These are phyloP conservation scores for Leptographium flavum DNA, from an alignment of 2,329 filamentous ascomycete genomes.

Conservation along the genomic window DNA sequence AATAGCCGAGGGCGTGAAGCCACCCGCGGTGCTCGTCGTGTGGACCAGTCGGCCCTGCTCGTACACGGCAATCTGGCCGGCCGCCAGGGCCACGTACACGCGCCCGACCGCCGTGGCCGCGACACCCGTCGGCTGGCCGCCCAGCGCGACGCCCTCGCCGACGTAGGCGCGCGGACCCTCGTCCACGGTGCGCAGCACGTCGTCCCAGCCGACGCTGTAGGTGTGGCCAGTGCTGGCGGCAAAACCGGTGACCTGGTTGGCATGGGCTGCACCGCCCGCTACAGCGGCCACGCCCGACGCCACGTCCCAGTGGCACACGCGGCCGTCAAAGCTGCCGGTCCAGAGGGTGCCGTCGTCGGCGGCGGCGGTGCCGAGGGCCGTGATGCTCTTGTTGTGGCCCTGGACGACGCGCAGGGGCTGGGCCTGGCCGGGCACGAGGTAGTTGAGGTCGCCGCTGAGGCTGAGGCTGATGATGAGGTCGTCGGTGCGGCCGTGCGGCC, in stretches of 20 bases:
- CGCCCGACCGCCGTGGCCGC: slow-evolving; percentile 34
- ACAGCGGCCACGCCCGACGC: slow-evolving; percentile 51
- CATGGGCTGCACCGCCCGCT: slow-evolving; percentile 69
- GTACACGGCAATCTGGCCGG: slow-evolving; percentile 34
- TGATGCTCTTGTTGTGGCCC: slow-evolving; percentile 86
- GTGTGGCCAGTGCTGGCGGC: slow-evolving; percentile 49
- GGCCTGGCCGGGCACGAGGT: slow-evolving; percentile 58
- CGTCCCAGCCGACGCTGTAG: slow-evolving; percentile 91
- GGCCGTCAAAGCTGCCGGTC: slow-evolving; percentile 87
- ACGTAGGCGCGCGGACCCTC: slow-evolving; percentile 61
- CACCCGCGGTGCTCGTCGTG: slow-evolving; percentile 37
- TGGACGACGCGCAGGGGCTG: slow-evolving; percentile 60
- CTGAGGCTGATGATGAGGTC: slow-evolving; percentile 83
- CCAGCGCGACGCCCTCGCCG: slow-evolving; percentile 44
- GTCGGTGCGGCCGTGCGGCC: slow-evolving; percentile 69
- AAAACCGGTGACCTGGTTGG: slow-evolving; percentile 74
- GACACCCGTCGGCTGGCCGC: slow-evolving; percentile 69
- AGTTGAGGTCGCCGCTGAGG: slow-evolving; percentile 78
- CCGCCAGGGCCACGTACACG: slow-evolving; percentile 43
- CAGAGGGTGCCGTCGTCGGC: slow-evolving; percentile 50
- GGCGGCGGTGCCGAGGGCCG: slow-evolving; percentile 49
- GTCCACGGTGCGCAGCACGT: slow-evolving; percentile 70
- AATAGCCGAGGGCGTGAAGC: slow-evolving; percentile 55
- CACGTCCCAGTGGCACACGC: slow-evolving; percentile 73
- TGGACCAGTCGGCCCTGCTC: slow-evolving; percentile 46